These are phyloP conservation scores for Neofusicoccum ribis DNA, from an alignment of 2,329 filamentous ascomycete species.

Conservation along the genomic window DNA sequence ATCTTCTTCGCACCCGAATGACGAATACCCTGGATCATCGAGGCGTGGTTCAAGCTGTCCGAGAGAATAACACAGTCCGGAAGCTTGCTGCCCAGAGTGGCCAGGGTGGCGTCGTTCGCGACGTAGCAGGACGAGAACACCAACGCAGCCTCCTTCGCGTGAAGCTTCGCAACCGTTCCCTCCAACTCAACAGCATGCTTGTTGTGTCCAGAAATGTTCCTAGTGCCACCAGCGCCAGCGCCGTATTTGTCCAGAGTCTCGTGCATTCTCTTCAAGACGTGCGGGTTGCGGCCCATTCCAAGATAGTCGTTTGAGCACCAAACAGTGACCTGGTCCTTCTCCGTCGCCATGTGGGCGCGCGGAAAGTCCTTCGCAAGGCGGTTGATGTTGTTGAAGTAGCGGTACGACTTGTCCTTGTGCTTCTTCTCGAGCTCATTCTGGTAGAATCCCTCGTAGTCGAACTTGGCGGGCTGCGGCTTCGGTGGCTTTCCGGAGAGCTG, in stretches of 20 bases:
- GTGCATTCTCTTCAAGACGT: constrained; percentile 90
- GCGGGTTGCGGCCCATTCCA: constrained; percentile 89
- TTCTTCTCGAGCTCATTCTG: constrained; percentile 90
- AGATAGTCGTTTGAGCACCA: constrained; percentile 99
- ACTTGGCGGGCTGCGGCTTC: constrained; percentile 58
- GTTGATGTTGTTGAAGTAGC: constrained; percentile 99
- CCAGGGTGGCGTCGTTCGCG: constrained; percentile 94
- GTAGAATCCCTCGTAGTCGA: constrained; percentile 92
- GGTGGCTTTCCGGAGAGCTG: constrained; percentile 44
- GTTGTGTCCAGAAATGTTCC: constrained; percentile 98
- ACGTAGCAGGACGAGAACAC: constrained; percentile 99
- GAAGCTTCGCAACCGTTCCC: constrained; percentile 77
- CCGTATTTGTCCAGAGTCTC: constrained; percentile 92
- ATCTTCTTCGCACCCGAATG: constrained; percentile 97
- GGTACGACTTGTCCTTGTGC: constrained; percentile 99
- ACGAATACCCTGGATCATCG: constrained; percentile 98
- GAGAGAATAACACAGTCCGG: constrained; percentile 97
- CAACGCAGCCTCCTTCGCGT: constrained; percentile 86
- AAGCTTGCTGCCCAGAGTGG: constrained; percentile 94
- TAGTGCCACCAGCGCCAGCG: constrained; percentile 89
- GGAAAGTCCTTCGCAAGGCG: constrained; percentile 95
- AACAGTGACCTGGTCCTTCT: constrained; percentile 86
- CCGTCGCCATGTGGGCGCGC: constrained; percentile 82
- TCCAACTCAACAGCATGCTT: constrained; percentile 87
- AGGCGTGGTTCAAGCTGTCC: constrained; percentile 95